phyloP scores from a whole-genome alignment of 73 alveolate genomes.

The Paramecium primaurelia region DNA sequence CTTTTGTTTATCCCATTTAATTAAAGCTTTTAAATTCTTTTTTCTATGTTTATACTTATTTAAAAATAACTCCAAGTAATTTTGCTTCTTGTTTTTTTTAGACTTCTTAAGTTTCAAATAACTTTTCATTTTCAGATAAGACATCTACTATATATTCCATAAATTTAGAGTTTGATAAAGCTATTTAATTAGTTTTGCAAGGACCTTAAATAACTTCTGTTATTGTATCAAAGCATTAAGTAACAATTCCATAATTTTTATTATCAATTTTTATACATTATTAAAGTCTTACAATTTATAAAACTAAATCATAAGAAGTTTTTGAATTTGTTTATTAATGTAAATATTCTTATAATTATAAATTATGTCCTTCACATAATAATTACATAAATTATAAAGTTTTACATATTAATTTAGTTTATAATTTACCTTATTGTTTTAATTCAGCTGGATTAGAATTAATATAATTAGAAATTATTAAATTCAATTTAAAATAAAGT shows the following conservation, averaged over 20 bases:
- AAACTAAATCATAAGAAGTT: constrained; percentile 50
- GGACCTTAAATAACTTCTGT: constrained; percentile 69
- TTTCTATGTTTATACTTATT: not conserved
- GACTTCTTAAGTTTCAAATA: not conserved
- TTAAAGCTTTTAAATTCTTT: not conserved
- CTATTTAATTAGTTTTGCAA: constrained; percentile 54
- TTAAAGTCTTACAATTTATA: not conserved
- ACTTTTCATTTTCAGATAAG: constrained; percentile 45
- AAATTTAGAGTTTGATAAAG: constrained; percentile 48
- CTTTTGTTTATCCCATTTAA: not conserved
- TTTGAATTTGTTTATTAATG: constrained; percentile 54
- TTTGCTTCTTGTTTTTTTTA: not conserved
- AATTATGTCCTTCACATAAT: constrained; percentile 68
- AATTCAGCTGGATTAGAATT: not conserved
- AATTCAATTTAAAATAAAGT: not conserved
- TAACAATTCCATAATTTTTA: constrained; percentile 40
- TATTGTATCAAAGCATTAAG: constrained; percentile 65
- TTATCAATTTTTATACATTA: not conserved
- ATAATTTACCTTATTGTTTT: not conserved
- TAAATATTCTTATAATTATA: constrained; percentile 46
- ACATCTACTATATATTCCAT: constrained; percentile 48
- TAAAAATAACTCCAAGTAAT: not conserved
- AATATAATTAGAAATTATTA: not conserved
- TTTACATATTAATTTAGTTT: constrained; percentile 4
- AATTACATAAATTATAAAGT: constrained; percentile 50